Evolutionary conservation across 2,329 filamentous ascomycete species (phyloP).

Genomic region (Cryoendolithus antarcticus): DNA sequence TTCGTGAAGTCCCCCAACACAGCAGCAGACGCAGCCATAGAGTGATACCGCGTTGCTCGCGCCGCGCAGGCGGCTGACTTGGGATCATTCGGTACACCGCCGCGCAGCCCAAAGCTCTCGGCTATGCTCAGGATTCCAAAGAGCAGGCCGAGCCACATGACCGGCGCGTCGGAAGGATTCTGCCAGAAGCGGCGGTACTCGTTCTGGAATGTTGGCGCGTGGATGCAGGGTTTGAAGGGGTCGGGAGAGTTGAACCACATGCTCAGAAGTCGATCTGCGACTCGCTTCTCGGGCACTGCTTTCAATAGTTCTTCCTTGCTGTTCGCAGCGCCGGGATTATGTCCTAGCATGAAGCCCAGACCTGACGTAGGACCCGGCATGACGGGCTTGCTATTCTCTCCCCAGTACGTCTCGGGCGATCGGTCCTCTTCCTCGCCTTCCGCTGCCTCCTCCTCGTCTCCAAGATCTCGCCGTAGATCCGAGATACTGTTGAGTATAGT

Average conservation of each 20-base stretch:
- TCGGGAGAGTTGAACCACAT: slow-evolving; percentile 25
- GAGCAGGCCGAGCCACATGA: slow-evolving; percentile 36
- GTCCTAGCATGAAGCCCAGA: slow-evolving; percentile 17
- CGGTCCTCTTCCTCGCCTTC: slow-evolving; percentile 7
- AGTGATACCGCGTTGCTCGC: slow-evolving; percentile 17
- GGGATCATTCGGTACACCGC: slow-evolving; percentile 11
- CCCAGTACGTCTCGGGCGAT: neutral
- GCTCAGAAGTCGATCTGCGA: slow-evolving; percentile 19
- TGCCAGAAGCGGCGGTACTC: slow-evolving; percentile 37
- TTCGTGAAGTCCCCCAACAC: slow-evolving; percentile 30
- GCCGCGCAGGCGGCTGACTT: slow-evolving; percentile 7
- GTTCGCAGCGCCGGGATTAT: slow-evolving; percentile 4
- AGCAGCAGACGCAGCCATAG: slow-evolving; percentile 19
- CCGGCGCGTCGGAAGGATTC: slow-evolving; percentile 23
- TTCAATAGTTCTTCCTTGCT: slow-evolving; percentile 21
- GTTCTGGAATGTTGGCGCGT: slow-evolving; percentile 33
- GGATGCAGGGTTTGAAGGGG: slow-evolving; percentile 45
- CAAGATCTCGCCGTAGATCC: slow-evolving; percentile 22
- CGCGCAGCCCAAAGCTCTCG: slow-evolving; percentile 17
- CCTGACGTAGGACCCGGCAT: slow-evolving; percentile 6
- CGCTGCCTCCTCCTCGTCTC: slow-evolving; percentile 14
- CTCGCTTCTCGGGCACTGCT: slow-evolving; percentile 20
- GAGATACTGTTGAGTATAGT: slow-evolving; percentile 55
- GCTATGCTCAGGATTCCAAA: slow-evolving; percentile 36
- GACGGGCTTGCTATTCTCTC: neutral